These are phyloP conservation scores for Phalaenopsis equestris DNA, from an alignment of 106 monocot species.

Conservation along the genomic window DNA sequence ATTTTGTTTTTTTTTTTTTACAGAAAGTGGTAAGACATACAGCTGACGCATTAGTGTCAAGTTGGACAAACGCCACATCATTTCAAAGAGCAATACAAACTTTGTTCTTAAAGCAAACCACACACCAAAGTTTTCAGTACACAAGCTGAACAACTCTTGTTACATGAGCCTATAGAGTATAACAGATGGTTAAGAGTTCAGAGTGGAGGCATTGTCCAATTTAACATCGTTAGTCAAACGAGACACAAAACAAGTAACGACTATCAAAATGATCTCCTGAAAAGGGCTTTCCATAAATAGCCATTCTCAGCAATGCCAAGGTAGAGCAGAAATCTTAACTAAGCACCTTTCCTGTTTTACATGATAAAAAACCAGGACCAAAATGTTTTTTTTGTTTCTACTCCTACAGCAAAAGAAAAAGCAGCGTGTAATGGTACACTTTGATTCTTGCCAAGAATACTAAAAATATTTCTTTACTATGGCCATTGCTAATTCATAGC, in stretches of 20 bases:
- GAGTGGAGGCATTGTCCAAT: not conserved
- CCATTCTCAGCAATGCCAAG: not conserved
- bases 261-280: not conserved
- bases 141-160: not conserved
- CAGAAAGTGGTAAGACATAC: not conserved
- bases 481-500: not conserved
- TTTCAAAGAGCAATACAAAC: not conserved
- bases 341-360: not conserved
- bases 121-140: not conserved
- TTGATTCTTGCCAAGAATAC: not conserved
- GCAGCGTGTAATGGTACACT: not conserved
- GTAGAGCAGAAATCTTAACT: not conserved
- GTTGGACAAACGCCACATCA: not conserved
- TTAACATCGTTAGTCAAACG: not conserved
- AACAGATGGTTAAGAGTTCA: not conserved
- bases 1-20: not conserved
- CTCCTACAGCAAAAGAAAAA: not conserved
- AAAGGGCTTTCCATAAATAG: not conserved
- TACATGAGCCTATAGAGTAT: not conserved
- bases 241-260: not conserved
- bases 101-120: not conserved
- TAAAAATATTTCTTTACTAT: not conserved
- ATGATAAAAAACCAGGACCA: not conserved
- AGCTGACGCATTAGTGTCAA: not conserved
- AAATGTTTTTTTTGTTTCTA: not conserved